These are phyloP conservation scores for Lizanozyma gosingica DNA, from an alignment of 1,139 yeast species.

Conservation along the genomic window DNA sequence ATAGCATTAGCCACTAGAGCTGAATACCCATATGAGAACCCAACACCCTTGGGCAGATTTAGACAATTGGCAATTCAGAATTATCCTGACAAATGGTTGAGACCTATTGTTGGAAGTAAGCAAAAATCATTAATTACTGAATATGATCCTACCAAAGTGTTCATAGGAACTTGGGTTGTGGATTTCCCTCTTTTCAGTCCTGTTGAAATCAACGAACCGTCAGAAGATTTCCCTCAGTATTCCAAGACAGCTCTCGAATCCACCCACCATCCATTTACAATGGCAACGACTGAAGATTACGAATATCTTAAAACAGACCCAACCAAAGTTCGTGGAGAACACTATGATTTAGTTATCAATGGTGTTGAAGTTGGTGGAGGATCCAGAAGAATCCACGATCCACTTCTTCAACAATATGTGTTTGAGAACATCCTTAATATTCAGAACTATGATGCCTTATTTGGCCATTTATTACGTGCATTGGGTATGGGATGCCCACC, in stretches of 20 bases:
- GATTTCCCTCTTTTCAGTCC: constrained; percentile 92
- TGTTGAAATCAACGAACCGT: constrained; percentile 23
- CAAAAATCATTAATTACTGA: constrained; percentile 5
- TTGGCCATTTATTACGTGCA: constrained; percentile 81
- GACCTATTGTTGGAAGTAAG: constrained; percentile 19
- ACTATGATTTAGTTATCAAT: constrained; percentile 86
- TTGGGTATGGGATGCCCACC: constrained; percentile 94
- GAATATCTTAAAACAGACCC: constrained; percentile 47
- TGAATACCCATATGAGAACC: constrained; percentile 68
- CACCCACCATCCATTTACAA: constrained; percentile 96
- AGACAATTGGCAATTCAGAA: constrained; percentile 62
- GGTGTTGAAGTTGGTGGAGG: constrained; percentile 99
- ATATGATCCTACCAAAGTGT: constrained; percentile 19
- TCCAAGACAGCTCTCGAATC: constrained; percentile 43
- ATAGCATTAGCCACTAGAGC: constrained; percentile 71
- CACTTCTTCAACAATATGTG: constrained; percentile 63
- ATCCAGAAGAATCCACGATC: constrained; percentile 87
- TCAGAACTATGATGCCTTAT: constrained; percentile 49
- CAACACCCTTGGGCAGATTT: constrained; percentile 86
- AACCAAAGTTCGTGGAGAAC: constrained; percentile 74
- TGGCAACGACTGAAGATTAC: constrained; percentile 71
- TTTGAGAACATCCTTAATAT: constrained; percentile 50
- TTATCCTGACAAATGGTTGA: constrained; percentile 43
- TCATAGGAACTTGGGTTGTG: constrained; percentile 78
- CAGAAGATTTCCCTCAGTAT: constrained; percentile 50